Evolutionary conservation across 331 rosid genomes (phyloP).

Genomic region (Acacia concinna): DNA sequence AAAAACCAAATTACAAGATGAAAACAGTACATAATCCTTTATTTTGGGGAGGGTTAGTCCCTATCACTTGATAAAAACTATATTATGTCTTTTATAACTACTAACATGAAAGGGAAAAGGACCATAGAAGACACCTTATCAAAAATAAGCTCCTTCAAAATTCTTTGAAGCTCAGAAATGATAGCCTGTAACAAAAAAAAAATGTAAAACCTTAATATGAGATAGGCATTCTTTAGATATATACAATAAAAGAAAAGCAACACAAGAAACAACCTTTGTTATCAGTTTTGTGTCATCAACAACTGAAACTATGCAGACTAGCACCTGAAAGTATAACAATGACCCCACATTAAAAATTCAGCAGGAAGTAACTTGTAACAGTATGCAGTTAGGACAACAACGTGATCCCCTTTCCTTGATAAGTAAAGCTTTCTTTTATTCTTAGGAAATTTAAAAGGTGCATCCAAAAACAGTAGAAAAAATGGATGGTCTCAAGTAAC

Average conservation of each 20-base stretch:
- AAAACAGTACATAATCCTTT: constrained; percentile 17
- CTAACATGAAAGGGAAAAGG: neutral
- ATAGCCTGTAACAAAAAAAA: constrained; percentile 56
- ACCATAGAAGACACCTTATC: constrained; percentile 63
- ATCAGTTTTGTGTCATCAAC: constrained; percentile 90
- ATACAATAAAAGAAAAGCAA: constrained; percentile 22
- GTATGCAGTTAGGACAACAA: neutral
- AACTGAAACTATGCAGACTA: constrained; percentile 68
- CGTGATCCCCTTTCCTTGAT: neutral
- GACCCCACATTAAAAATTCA: constrained; percentile 9
- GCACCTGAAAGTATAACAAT: constrained; percentile 59
- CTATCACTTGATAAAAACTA: constrained; percentile 1
- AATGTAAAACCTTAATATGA: constrained; percentile 26
- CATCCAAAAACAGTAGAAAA: neutral
- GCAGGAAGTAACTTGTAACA: neutral
- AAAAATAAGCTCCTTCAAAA: constrained; percentile 67
- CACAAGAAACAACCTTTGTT: constrained; percentile 64
- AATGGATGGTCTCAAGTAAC: neutral
- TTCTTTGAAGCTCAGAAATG: constrained; percentile 64
- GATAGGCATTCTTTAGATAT: constrained; percentile 10
- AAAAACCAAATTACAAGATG: constrained; percentile 10
- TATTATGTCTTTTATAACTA: constrained; percentile 14
- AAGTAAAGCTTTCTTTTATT: neutral
- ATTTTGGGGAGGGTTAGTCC: neutral
- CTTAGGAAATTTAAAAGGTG: neutral